These are phyloP conservation scores for Blastobotrys arbuscula DNA, from an alignment of 1,139 yeast genomes.

Conservation along the genomic window DNA sequence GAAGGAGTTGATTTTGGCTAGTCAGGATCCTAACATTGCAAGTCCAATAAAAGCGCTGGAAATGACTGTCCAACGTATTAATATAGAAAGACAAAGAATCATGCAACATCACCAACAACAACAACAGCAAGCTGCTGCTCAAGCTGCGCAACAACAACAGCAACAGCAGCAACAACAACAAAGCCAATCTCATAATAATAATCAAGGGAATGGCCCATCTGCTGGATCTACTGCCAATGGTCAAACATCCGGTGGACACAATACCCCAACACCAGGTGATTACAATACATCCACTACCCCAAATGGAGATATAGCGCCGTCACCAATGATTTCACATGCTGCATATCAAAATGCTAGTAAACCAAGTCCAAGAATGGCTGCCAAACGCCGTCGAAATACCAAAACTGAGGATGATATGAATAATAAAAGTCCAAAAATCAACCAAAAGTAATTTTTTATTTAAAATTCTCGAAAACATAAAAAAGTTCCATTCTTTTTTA, in stretches of 20 bases:
- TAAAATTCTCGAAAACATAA: no score
- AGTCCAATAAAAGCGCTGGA: conserved; percentile 62
- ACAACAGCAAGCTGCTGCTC: conserved; percentile 8
- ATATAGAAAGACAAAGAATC: conserved; percentile 16
- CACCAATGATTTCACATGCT: conserved; percentile 12
- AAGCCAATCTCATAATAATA: not conserved
- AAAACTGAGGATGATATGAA: conserved; percentile 12
- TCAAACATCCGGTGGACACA: not conserved
- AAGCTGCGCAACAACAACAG: conserved; percentile 9
- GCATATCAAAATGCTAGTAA: conserved; percentile 13
- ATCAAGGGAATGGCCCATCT: not conserved
- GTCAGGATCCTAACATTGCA: conserved; percentile 37
- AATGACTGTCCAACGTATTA: conserved; percentile 34
- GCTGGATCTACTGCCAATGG: not conserved
- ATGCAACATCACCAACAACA: conserved; percentile 10
- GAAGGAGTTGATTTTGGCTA: conserved; percentile 57
- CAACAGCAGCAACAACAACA: conserved; percentile 3
- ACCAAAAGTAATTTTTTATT: conserved; percentile 2
- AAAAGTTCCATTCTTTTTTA: no score
- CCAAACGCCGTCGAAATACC: conserved; percentile 17
- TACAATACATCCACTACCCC: conserved; percentile 10
- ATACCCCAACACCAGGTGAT: conserved; percentile 1
- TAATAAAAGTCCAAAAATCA: conserved; percentile 11
- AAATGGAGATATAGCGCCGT: conserved; percentile 12
- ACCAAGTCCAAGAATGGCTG: conserved; percentile 15